phyloP scores from a whole-genome alignment of 306 rosid species.

The Castanopsis chinensis region DNA sequence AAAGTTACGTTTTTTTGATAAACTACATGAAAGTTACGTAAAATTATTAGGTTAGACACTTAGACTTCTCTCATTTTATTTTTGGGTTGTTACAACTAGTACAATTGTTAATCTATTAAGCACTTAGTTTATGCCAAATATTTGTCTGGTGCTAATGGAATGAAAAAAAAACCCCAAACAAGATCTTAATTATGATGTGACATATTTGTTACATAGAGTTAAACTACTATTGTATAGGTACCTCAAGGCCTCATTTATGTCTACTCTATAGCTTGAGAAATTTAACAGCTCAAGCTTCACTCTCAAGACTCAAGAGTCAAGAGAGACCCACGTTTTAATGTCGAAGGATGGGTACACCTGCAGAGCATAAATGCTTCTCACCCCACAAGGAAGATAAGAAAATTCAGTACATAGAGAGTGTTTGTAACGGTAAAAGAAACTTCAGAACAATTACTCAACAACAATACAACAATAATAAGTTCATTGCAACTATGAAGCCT shows the following conservation, averaged over 20 bases:
- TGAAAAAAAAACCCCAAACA: neutral
- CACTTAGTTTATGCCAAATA: too few relatives aligned
- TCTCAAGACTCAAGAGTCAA: too few relatives aligned
- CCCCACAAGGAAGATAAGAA: conserved; percentile 11
- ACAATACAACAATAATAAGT: neutral
- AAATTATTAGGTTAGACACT: too few relatives aligned
- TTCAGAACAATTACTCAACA: neutral
- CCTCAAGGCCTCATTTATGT: neutral
- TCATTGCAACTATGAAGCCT: neutral
- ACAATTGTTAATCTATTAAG: too few relatives aligned
- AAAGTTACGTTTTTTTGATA: too few relatives aligned
- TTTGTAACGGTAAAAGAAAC: neutral
- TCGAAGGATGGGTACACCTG: conserved; percentile 28
- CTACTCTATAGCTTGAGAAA: conserved; percentile 11
- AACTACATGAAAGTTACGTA: too few relatives aligned
- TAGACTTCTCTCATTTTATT: too few relatives aligned
- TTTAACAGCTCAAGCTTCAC: conserved; percentile 10
- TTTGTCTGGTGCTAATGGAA: neutral
- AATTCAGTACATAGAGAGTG: conserved; percentile 13
- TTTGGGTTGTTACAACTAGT: too few relatives aligned
- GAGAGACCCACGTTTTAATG: conserved; percentile 21
- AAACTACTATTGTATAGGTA: conserved; percentile 14
- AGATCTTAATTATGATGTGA: neutral
- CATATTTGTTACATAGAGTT: conserved; percentile 6
- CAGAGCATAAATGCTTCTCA: conserved; percentile 36